Base-by-base conservation (phyloP, 176 grass and related monocot genomes). In the Aegilops umbellulata region DNA sequence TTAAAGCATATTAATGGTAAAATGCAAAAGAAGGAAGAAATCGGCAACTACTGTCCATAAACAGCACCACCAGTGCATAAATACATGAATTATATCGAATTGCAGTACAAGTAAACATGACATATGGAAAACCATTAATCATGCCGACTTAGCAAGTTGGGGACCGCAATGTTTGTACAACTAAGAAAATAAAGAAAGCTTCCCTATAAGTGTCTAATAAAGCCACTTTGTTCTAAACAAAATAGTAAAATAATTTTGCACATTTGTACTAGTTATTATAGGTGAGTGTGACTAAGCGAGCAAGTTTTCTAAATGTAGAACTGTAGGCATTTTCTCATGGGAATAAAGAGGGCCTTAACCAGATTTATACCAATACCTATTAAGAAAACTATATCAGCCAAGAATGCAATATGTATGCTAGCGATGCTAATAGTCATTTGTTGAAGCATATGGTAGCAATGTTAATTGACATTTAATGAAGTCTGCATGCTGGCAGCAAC, bases 1-100 rank as follows among this genome's bases (percentile, higher is more conserved):
- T 74, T 75, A 22, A 44, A 77, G 62, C 71, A 85, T 39, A 47
- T 51, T 62, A 63, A 60, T n/a, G 58, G 74, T 80, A 61, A 62
- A 86, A 84, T 36, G 44, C 12, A 66, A 10, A 74, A 42, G 1
- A 31, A 66, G 3, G 32, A 87, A 46, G 25, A 80, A 67, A 80
- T 60, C 74, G 25, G 24, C 42, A 79, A 73, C 25, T 81, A 60
- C 24, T 79, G 27, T 46, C 32, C 55, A 69, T 6, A 84, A 57
- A 74, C 66, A 74, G 8, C 13, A 80, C 4, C 49, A 53, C 49
- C 15, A 73, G 80, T 58, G 25, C 17, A 75, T 60, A 57, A 86
- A 74, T 26, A 23, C 49, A 57, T 44, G 73, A 86, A 47, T 75
- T 32, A 32, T 31, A 74, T 60, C 25, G 4, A 74, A 74, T 9